Evolutionary conservation across 2,329 filamentous ascomycete species (phyloP).

Genomic region (Penicillium verrucosum): DNA sequence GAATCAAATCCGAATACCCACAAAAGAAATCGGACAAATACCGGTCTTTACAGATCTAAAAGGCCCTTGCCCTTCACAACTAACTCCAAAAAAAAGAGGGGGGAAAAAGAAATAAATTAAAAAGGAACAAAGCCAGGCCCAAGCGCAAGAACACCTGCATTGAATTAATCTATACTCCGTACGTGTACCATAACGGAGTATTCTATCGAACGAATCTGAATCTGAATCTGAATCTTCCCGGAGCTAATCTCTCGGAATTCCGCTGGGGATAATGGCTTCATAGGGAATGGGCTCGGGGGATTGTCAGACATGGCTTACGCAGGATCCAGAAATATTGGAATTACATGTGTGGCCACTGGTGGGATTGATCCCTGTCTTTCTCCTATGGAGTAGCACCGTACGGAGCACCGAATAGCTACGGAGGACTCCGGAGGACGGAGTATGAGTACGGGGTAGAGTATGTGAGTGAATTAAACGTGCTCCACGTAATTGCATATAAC

Average conservation of each 20-base stretch:
- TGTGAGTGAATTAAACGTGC: background rate
- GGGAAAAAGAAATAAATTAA: background rate
- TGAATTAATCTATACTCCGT: background rate
- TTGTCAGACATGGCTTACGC: background rate
- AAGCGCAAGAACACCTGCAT: background rate
- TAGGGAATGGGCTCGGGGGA: too few species aligned
- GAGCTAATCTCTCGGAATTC: background rate
- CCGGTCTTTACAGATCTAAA: background rate
- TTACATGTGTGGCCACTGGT: background rate
- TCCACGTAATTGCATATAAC: background rate
- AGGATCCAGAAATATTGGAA: background rate
- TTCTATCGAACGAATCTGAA: background rate
- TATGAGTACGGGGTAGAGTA: too few species aligned
- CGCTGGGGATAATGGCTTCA: background rate
- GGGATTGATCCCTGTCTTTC: background rate
- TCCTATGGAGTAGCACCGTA: too few species aligned
- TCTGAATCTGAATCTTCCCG: background rate
- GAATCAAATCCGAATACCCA: background rate
- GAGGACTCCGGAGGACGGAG: too few species aligned
- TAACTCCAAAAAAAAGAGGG: background rate
- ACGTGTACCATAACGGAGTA: background rate
- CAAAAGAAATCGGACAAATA: background rate
- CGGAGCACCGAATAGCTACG: background rate
- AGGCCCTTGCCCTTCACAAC: background rate
- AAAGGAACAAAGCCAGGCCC: background rate